Conservation (phyloP, 1,284 basidiomycete genomes). For the Coniferiporia weirii region DNA sequence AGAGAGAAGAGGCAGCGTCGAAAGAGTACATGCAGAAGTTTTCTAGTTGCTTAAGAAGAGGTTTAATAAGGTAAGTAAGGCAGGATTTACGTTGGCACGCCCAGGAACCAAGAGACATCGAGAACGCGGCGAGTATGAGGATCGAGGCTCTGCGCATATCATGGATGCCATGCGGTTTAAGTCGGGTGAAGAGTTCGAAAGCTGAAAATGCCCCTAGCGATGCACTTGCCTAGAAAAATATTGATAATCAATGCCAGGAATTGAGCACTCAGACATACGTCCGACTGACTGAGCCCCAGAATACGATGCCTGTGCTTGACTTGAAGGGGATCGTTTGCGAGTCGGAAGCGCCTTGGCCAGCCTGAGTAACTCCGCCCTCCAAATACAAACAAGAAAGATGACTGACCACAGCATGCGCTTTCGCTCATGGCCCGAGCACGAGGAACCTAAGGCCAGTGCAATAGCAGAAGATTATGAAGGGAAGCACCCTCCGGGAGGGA, state of each 20-base stretch:
- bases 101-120: slow-evolving; percentile 12
- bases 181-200: slow-evolving; percentile 2
- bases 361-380: neutral
- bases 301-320: slow-evolving; percentile 1
- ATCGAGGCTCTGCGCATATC: neutral
- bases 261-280: neutral
- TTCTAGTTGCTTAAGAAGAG: neutral
- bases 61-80: neutral
- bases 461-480: neutral
- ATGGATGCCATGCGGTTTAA: neutral
- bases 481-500: neutral
- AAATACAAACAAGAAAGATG: neutral
- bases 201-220: slow-evolving; percentile 6
- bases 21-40: neutral
- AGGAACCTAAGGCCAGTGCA: neutral
- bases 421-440: neutral
- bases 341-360: too few species aligned
- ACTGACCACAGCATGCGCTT: neutral
- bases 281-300: slow-evolving; percentile 10
- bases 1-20: neutral
- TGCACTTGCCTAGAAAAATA: slow-evolving; percentile 3
- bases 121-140: neutral
- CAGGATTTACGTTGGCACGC: slow-evolving; percentile 11
- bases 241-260: neutral
- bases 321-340: neutral